Base-by-base conservation (phyloP, 495 filamentous ascomycete genomes). In the Penicillium desertorum region DNA sequence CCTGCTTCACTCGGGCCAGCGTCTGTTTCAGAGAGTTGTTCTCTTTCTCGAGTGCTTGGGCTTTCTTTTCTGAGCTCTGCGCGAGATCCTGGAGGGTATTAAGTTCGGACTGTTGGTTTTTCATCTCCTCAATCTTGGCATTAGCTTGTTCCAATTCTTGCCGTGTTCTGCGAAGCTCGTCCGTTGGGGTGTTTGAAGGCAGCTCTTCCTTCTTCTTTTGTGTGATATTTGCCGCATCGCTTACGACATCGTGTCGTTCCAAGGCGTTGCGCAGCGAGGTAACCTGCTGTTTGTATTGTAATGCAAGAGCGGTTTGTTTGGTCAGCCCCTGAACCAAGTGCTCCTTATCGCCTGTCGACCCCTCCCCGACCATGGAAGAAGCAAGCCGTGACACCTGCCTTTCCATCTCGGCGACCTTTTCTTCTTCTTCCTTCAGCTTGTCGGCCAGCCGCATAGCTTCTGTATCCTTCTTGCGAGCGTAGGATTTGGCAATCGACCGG, bases 391-490 rank as follows among this genome's bases (percentile, higher is more conserved):
- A 75, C 11, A 92, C 76, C 57, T 82, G 81, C 8, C 68, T 66
- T 54, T 85, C 80, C 76, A 81, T 77, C 32, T 74, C 71, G 43
- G 76, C 60, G 22, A 78, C 83, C 71, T 80, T 79, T 75, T 79
- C 53, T 63, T 79, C 69, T 71, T 83, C 86, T 47, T 89, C 84
- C 54, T 80, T 81, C 29, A 98, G 78, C 63, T 86, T 87, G 55
- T 89, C 84, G 23, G 79, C 79, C 34, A 97, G 72, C 23, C 89
- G 83, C 17, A 82, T 78, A 22, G 89, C 88, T 65, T 96, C 88
- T 0, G 77, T 79, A 70, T 98, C 94, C 70, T 96, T 97, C 74
- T 88, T 88, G 63, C 86, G 88, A 34, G 94, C 94, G 67, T 89
- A 98, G 46, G 85, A 88, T 70, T 92, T 96, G 10, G 92, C 91